These are phyloP conservation scores for Tieghemostelium lacteum DNA, from an alignment of 78 protist genomes.

Conservation along the genomic window DNA sequence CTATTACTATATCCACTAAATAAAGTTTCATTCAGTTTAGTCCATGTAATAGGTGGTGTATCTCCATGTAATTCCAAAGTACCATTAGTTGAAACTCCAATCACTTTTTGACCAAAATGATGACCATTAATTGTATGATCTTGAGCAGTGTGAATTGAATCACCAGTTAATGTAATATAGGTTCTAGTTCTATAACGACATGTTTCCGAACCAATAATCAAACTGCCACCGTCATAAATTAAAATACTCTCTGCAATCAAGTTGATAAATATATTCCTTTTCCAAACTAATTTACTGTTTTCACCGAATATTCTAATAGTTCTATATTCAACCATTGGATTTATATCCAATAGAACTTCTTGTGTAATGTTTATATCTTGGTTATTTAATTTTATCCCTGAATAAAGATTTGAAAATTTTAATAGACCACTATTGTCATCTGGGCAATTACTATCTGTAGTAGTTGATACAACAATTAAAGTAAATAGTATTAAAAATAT, in stretches of 20 bases:
- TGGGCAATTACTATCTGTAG: constrained; percentile 1
- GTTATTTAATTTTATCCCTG: background rate
- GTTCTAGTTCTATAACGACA: constrained; percentile 8
- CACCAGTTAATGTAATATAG: constrained; percentile 31
- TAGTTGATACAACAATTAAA: too few relatives aligned
- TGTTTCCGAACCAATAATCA: constrained; percentile 36
- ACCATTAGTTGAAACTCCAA: constrained; percentile 43
- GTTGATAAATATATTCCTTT: background rate
- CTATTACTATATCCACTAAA: background rate
- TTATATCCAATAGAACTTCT: constrained; percentile 17
- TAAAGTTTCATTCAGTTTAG: background rate
- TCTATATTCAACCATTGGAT: constrained; percentile 10
- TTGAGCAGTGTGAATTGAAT: background rate
- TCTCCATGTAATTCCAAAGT: constrained; percentile 49
- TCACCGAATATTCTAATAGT: background rate
- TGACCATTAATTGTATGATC: background rate
- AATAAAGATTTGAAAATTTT: background rate
- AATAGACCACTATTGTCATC: background rate
- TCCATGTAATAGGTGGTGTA: background rate
- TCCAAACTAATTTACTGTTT: constrained; percentile 23
- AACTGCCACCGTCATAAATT: constrained; percentile 15
- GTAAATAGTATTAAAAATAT: too few relatives aligned
- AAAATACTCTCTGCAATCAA: background rate
- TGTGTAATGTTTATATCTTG: constrained; percentile 7
- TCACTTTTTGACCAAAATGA: constrained; percentile 61